phyloP scores from a whole-genome alignment of 2,329 filamentous ascomycete species.

The Pseudogymnoascus sp. region DNA sequence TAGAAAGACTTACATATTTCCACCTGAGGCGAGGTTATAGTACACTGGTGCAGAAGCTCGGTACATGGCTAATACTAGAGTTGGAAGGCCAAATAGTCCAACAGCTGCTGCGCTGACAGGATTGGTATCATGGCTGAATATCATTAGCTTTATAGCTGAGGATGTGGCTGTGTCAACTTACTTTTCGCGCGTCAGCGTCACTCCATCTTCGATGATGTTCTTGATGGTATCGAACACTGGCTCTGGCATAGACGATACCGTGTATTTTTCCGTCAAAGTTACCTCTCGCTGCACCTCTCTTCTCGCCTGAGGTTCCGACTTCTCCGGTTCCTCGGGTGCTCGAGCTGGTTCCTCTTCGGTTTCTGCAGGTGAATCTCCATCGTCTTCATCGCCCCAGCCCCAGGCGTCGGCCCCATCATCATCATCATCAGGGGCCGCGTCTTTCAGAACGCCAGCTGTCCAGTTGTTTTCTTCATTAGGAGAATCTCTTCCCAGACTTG shows the following conservation, averaged over 20 bases:
- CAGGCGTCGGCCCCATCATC: conserved; percentile 47
- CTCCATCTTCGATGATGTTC: conserved; percentile 51
- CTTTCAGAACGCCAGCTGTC: conserved; percentile 15
- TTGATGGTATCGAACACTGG: conserved; percentile 62
- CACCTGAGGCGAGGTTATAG: conserved; percentile 54
- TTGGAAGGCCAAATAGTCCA: conserved; percentile 64
- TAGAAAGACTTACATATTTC: conserved; percentile 49
- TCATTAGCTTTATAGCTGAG: conserved; percentile 12
- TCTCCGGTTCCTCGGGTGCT: neutral
- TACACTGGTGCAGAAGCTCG: conserved; percentile 67
- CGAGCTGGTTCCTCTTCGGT: conserved; percentile 12
- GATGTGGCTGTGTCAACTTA: conserved; percentile 24
- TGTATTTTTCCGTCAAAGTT: conserved; percentile 76
- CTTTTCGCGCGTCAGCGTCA: conserved; percentile 47
- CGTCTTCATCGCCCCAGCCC: conserved; percentile 73
- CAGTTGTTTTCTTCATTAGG: conserved; percentile 20
- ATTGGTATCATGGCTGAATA: conserved; percentile 36
- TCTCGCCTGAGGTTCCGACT: neutral
- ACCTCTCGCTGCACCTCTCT: conserved; percentile 47
- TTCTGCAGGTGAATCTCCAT: conserved; percentile 27
- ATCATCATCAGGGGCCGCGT: conserved; percentile 14
- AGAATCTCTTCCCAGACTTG: conserved; percentile 39
- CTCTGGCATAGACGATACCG: conserved; percentile 79
- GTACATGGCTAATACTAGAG: conserved; percentile 68
- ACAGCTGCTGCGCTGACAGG: conserved; percentile 59